Evolutionary conservation across 495 filamentous ascomycete genomes (phyloP), one percentile per base, ranked within the genome.

Genomic region (Bathelium albidoporum): DNA sequence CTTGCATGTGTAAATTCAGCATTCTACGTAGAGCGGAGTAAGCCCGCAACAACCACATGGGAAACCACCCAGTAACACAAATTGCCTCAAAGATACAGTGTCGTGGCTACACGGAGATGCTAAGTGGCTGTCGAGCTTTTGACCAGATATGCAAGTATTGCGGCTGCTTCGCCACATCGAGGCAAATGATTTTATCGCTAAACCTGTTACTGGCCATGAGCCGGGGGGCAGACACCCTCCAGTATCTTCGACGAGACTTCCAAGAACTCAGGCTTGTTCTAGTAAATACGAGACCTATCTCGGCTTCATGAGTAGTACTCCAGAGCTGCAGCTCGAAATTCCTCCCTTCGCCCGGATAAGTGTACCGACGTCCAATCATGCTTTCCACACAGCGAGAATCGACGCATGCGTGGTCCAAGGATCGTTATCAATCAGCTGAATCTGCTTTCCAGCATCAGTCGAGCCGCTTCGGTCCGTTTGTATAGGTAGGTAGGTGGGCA

Each of bases 261-360:
- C 24, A 9, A 4, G 24, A 16, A 29, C 20, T 55, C 29, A 55
- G 1, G 4, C 49, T 55, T 55, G 49, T n/a, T 55, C 20, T 24
- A 55, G 49, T 55, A 55, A 55, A 55, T 29, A 29, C 20, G 29
- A 55, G 20, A 55, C 0, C 29, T 26, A 3, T 28, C 49, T 29
- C 24, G 24, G 22, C 22, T 28, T 49, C 11, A 26, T 29, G 20
- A 55, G 49, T 3, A n/a, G 49, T 10, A 11, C 49, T 55, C 16
- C 49, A 55, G 16, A 55, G 49, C 49, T 55, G 49, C 49, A 29
- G 49, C 49, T 55, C 49, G 49, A 24, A 55, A 55, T 29, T 28
- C 16, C 49, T 55, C 49, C 49, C 29, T 55, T 55, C 49, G 49
- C 49, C 49, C 49, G 49, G 24, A 26, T 55, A 9, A 55, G 7